Evolutionary conservation across 2,329 filamentous ascomycete species (phyloP), one percentile per base, ranked within the genome.

Genomic region (Seiridium cupressi): DNA sequence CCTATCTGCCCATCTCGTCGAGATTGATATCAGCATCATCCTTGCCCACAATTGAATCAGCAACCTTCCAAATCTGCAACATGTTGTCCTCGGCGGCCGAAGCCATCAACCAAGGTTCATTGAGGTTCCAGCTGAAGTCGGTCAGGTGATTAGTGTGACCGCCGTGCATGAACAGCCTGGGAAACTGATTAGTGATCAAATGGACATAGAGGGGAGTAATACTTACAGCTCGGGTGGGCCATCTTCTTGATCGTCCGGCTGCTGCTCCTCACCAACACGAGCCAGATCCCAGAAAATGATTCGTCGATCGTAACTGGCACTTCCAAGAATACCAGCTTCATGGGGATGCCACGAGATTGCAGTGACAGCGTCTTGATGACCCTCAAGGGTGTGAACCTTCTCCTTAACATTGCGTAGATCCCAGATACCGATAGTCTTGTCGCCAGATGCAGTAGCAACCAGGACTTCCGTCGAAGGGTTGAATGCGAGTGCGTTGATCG

Each of bases 221-320:
- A 85, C 90, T 77, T 82, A 95, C 90, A 99, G 82, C 76, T 99
- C 95, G 56, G 95, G 94, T 1, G 93, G 91, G 0, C 95, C 95
- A 72, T 99, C 95, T 68, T 98, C 94, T 55, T 90, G 89, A 74
- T 99, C 95, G 66, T 99, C 96, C 2, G 93, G 92, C 9, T 91
- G 89, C 76, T 98, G 95, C 77, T 99, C 95, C 70, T 96, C 92
- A 53, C 96, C 95, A 49, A 96, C 90, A 59, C 90, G 87, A 69
- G 92, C 93, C 49, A 98, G 82, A 73, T 99, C 95, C 95, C 95
- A 99, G 79, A 98, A 95, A 73, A 96, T 90, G 64, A 99, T 90
- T 66, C 96, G 87, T 51, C 95, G 87, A 73, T 99, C 95, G 72
- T 97, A 96, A 73, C 92, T 93, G 55, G 90, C 92, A 70, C 93